Percentiles rank a stretch among this genome's conserved stretches.
Conservation (phyloP, 768 basidiomycete species). For the Gymnopilus junonius region DNA sequence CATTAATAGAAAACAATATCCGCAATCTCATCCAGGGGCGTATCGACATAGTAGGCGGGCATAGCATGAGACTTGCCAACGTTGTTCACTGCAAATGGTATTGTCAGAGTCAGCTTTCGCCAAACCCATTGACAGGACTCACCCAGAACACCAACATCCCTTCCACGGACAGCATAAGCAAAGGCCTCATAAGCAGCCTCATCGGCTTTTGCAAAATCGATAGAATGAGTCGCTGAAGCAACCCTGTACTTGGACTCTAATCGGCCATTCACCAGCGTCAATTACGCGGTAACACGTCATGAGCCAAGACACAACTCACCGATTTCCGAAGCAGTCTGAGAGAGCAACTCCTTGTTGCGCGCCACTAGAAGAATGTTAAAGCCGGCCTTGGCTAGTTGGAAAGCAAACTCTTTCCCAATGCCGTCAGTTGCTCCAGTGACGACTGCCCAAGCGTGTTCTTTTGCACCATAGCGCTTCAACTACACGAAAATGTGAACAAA, state of each 20-base stretch:
- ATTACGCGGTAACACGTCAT: not conserved
- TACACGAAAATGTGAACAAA: constrained; percentile 32
- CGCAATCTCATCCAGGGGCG: constrained; percentile 72
- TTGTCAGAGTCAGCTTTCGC: not conserved
- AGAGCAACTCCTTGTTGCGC: constrained; percentile 67
- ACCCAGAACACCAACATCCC: constrained; percentile 85
- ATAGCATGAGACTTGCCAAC: constrained; percentile 91
- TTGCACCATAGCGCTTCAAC: constrained; percentile 83
- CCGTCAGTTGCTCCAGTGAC: constrained; percentile 96
- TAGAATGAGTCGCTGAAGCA: constrained; percentile 63
- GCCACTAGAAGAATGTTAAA: constrained; percentile 90
- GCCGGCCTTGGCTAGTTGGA: constrained; percentile 85
- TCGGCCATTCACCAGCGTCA: not conserved
- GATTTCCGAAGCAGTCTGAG: constrained; percentile 72
- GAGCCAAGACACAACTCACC: constrained; percentile 50
- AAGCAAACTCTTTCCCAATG: constrained; percentile 92
- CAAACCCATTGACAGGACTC: constrained; percentile 25
- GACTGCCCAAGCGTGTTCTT: constrained; percentile 92
- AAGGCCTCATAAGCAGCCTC: constrained; percentile 57
- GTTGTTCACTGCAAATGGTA: constrained; percentile 76
- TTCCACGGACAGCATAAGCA: constrained; percentile 42
- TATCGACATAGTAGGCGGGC: constrained; percentile 85
- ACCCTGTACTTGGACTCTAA: constrained; percentile 50
- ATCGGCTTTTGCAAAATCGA: constrained; percentile 76
- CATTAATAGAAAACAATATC: constrained; percentile 87